Evolutionary conservation across 768 basidiomycete genomes (phyloP).

Genomic region (Mycena galericulata): DNA sequence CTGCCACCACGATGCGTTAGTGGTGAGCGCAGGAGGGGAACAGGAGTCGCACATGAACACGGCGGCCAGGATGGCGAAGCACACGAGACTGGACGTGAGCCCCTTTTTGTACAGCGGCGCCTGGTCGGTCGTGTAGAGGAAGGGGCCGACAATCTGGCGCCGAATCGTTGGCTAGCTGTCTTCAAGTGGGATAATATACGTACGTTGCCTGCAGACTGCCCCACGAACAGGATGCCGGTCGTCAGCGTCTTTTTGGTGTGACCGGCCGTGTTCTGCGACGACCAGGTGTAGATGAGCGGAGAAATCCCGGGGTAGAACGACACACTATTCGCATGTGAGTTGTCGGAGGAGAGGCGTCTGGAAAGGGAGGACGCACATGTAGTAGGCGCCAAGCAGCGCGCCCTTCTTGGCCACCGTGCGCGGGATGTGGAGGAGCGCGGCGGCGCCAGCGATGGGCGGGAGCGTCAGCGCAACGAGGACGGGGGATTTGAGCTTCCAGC

Average conservation of each 20-base stretch:
- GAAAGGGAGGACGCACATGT: constrained; percentile 23
- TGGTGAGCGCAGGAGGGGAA: neutral
- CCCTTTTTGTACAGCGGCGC: constrained; percentile 31
- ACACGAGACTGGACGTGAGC: constrained; percentile 28
- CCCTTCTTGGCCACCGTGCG: constrained; percentile 19
- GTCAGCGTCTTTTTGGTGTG: constrained; percentile 49
- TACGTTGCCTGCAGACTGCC: constrained; percentile 50
- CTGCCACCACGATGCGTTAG: neutral
- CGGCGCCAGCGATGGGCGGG: constrained; percentile 35
- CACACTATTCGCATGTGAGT: constrained; percentile 12
- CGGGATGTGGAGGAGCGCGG: constrained; percentile 28
- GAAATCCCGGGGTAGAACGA: constrained; percentile 36
- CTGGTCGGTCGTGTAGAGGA: constrained; percentile 35
- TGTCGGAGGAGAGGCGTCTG: neutral
- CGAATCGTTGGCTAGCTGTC: neutral
- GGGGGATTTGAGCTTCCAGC: constrained; percentile 25
- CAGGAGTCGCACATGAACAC: constrained; percentile 10
- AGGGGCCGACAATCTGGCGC: constrained; percentile 31
- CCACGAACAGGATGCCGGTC: constrained; percentile 51
- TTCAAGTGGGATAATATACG: neutral
- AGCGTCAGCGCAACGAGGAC: constrained; percentile 30
- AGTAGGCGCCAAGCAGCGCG: constrained; percentile 31
- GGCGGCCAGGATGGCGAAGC: constrained; percentile 25
- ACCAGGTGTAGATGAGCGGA: constrained; percentile 36
- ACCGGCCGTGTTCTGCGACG: constrained; percentile 45